These are phyloP conservation scores for Dioscorea cayenensis DNA, from an alignment of 116 monocot genomes.

Conservation along the genomic window DNA sequence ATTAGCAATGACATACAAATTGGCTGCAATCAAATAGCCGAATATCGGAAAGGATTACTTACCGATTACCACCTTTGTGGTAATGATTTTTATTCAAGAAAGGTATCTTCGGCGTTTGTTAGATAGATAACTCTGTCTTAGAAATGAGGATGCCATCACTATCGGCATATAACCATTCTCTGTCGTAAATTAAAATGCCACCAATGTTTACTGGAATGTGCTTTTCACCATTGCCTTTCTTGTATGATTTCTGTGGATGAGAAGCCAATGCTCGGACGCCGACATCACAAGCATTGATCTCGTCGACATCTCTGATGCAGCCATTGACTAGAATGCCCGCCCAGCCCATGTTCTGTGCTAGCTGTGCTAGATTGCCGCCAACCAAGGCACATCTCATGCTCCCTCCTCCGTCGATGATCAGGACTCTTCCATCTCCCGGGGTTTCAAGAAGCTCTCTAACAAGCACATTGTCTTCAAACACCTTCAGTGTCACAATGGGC, in stretches of 20 bases:
- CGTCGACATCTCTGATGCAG: conserved; percentile 61
- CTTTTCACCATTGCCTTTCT: conserved; percentile 53
- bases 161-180: conserved; percentile 70
- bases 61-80: background rate
- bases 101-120: background rate
- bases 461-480: conserved; percentile 65
- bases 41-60: background rate
- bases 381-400: conserved; percentile 58
- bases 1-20: background rate
- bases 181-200: conserved; percentile 29
- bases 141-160: conserved; percentile 61
- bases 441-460: conserved; percentile 45
- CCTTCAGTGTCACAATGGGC: conserved; percentile 49
- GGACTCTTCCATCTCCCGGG: conserved; percentile 37
- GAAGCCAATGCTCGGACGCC: conserved; percentile 52
- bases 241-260: conserved; percentile 48
- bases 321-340: conserved; percentile 53
- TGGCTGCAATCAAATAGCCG: background rate
- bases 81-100: background rate
- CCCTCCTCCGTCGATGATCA: conserved; percentile 63
- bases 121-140: conserved; percentile 31
- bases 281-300: conserved; percentile 48
- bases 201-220: conserved; percentile 34
- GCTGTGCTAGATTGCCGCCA: conserved; percentile 50
- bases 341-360: conserved; percentile 59